Evolutionary conservation across 176 grass and related monocot species (phyloP).

Genomic region (Canna indica): DNA sequence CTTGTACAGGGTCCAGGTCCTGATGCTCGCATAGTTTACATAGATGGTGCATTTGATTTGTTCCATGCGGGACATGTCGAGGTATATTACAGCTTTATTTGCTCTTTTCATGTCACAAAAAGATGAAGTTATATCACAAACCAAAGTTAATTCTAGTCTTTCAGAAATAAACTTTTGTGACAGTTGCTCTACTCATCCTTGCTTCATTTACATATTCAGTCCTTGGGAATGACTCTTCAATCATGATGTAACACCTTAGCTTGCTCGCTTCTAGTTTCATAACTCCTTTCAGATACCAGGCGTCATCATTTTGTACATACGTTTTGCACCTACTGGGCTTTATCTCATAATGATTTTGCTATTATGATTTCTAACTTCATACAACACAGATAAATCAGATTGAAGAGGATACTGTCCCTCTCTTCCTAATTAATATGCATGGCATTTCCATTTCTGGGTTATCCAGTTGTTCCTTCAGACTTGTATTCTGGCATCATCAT

Average conservation of each 20-base stretch:
- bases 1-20: constrained; percentile 61
- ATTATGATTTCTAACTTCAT: not conserved
- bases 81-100: constrained; percentile 31
- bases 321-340: not conserved
- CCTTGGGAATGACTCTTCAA: not conserved
- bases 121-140: not conserved
- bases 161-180: not conserved
- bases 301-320: not conserved
- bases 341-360: not conserved
- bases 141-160: too few species aligned
- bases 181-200: not conserved
- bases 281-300: not conserved
- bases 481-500: too few species aligned
- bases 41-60: constrained; percentile 92
- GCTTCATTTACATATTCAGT: not conserved
- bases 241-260: not conserved
- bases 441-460: too few species aligned
- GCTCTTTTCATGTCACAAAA: not conserved
- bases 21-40: constrained; percentile 86
- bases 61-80: constrained; percentile 98
- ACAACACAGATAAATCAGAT: too few species aligned
- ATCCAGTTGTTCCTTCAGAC: too few species aligned
- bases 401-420: too few species aligned
- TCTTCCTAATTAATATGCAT: too few species aligned
- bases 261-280: not conserved